phyloP scores from a whole-genome alignment of 2,329 filamentous ascomycete species.

The Blastomyces parvus region DNA sequence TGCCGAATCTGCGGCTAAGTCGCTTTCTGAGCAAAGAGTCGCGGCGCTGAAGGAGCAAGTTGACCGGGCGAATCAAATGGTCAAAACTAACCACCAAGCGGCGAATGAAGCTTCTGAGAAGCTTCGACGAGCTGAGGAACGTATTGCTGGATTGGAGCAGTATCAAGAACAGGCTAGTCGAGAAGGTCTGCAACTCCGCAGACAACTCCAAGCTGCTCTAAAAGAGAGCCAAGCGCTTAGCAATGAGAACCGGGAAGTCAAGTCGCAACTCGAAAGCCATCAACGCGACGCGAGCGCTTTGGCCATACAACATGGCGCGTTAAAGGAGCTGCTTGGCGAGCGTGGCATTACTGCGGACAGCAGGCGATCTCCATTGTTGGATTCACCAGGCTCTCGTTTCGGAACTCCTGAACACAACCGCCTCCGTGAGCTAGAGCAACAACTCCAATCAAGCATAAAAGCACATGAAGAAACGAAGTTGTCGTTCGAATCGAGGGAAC shows the following conservation, averaged over 20 bases:
- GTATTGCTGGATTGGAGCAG: conserved; percentile 89
- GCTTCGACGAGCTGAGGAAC: conserved; percentile 83
- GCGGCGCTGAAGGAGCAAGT: conserved; percentile 70
- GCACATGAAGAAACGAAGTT: conserved; percentile 79
- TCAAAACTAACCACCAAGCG: conserved; percentile 79
- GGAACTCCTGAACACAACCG: conserved; percentile 69
- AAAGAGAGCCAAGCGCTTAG: conserved; percentile 76
- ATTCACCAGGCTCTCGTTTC: conserved; percentile 65
- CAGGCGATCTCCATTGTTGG: conserved; percentile 60
- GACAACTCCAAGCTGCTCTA: conserved; percentile 77
- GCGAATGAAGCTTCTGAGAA: conserved; percentile 81
- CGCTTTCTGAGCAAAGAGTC: conserved; percentile 51
- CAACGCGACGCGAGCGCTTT: conserved; percentile 92
- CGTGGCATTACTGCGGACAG: conserved; percentile 69
- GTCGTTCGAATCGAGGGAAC: conserved; percentile 65
- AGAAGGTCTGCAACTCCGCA: conserved; percentile 78
- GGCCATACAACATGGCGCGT: conserved; percentile 78
- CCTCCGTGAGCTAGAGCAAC: conserved; percentile 76
- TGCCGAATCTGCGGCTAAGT: conserved; percentile 32
- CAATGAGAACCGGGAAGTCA: conserved; percentile 69
- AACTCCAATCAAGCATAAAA: conserved; percentile 65
- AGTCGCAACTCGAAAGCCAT: conserved; percentile 71
- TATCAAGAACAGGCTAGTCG: conserved; percentile 96
- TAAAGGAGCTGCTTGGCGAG: conserved; percentile 87
- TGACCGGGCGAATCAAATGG: conserved; percentile 64